These are phyloP conservation scores for Lodderomyces orthopsilosis DNA, from an alignment of 1,139 yeast genomes.

Conservation along the genomic window DNA sequence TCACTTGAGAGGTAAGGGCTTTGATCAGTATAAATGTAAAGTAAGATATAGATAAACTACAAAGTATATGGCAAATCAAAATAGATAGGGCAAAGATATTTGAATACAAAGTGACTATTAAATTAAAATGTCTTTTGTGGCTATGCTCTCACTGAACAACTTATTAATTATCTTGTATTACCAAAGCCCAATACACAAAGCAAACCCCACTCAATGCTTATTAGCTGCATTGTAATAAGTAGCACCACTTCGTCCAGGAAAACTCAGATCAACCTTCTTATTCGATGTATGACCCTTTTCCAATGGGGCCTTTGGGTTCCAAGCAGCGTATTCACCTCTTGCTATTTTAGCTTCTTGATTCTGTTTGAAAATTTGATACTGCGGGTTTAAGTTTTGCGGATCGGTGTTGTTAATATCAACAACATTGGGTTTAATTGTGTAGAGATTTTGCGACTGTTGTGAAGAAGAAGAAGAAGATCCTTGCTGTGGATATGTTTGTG, in stretches of 20 bases:
- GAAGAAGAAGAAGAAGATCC: slow-evolving; percentile 1
- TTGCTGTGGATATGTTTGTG: slow-evolving; percentile 8
- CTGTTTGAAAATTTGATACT: slow-evolving; percentile 33
- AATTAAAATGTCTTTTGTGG: no score
- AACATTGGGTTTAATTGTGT: slow-evolving; percentile 31
- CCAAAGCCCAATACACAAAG: no score
- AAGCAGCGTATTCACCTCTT: slow-evolving; percentile 30
- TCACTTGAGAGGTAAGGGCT: no score
- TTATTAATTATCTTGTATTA: no score
- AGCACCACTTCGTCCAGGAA: slow-evolving; percentile 42
- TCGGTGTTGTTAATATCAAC: slow-evolving; percentile 38
- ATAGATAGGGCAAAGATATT: no score
- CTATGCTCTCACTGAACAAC: no score
- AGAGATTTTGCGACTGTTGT: slow-evolving; percentile 23
- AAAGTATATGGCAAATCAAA: no score
- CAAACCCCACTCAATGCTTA: slow-evolving; percentile 12
- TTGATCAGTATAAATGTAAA: no score
- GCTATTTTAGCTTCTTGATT: slow-evolving; percentile 34
- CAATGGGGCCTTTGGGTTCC: slow-evolving; percentile 32
- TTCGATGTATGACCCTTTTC: slow-evolving; percentile 25
- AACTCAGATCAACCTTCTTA: slow-evolving; percentile 28
- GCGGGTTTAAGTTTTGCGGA: slow-evolving; percentile 37
- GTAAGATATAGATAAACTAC: no score
- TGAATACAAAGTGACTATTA: no score
- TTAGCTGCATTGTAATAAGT: slow-evolving; percentile 42